Evolutionary conservation across 805 yeast genomes (phyloP).

Genomic region (Cyberlindnera samutprakarnensis): DNA sequence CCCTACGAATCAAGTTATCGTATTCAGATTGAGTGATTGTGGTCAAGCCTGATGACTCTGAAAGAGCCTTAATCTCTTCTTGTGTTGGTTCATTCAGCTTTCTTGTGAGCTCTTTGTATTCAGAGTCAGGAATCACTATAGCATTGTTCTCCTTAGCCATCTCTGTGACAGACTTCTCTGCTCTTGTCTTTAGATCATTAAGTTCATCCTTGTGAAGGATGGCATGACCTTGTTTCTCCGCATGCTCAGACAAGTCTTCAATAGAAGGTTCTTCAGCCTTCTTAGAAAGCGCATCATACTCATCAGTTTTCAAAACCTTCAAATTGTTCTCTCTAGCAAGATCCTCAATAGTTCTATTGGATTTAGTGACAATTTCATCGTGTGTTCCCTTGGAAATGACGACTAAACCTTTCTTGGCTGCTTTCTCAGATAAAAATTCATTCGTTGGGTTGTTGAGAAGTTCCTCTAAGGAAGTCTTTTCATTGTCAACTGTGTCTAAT

Average conservation of each 20-base stretch:
- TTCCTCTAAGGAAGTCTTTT: constrained; percentile 3
- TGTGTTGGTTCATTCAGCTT: constrained; percentile 12
- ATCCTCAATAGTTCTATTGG: constrained; percentile 14
- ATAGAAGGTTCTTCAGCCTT: constrained; percentile 20
- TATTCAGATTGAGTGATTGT: constrained; percentile 6
- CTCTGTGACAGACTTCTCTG: constrained; percentile 12
- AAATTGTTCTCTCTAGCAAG: constrained; percentile 14
- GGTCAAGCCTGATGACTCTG: constrained; percentile 4
- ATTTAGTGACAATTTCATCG: constrained; percentile 12
- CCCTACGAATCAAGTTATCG: constrained; percentile 12
- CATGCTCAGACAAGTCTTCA: constrained; percentile 13
- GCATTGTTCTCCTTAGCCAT: constrained; percentile 10
- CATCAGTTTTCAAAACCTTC: constrained; percentile 9
- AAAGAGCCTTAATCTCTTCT: constrained; percentile 8
- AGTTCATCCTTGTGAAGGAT: constrained; percentile 19
- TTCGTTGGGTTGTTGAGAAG: constrained; percentile 26
- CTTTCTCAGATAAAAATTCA: constrained; percentile 23
- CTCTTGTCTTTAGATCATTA: constrained; percentile 4
- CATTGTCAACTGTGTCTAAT: not conserved
- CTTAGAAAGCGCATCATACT: constrained; percentile 6
- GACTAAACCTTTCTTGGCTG: constrained; percentile 22
- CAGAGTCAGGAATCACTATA: constrained; percentile 6
- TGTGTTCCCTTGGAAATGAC: constrained; percentile 21
- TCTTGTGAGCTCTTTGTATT: constrained; percentile 9
- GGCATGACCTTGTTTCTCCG: constrained; percentile 6